Conservation (phyloP, 2,329 filamentous ascomycete genomes). For the Hortaea sp. region DNA sequence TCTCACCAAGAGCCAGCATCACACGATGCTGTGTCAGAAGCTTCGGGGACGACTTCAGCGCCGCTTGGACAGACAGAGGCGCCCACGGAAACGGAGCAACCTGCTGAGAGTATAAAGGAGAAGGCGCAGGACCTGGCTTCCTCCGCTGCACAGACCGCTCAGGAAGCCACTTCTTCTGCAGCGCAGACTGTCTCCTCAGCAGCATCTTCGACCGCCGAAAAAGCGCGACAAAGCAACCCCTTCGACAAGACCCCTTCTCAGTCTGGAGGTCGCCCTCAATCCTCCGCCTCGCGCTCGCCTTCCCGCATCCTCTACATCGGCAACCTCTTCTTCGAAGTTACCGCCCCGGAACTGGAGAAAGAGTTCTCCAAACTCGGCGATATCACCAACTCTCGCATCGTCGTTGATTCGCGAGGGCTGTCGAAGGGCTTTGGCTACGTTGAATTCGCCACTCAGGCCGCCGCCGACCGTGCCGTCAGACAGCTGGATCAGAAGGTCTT, state of each 20-base stretch:
- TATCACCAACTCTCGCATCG: slow-evolving; percentile 43
- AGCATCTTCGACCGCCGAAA: background rate
- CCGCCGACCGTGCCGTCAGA: slow-evolving; percentile 47
- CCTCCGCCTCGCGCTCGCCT: slow-evolving; percentile 7
- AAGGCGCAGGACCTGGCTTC: slow-evolving; percentile 7
- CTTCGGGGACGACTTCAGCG: slow-evolving; percentile 12
- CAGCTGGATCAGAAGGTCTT: slow-evolving; percentile 50
- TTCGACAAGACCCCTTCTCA: slow-evolving; percentile 4
- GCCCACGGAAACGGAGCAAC: slow-evolving; percentile 6
- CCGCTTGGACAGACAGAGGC: slow-evolving; percentile 9
- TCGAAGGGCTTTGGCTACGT: slow-evolving; percentile 66
- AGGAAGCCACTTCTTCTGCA: slow-evolving; percentile 15
- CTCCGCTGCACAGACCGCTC: slow-evolving; percentile 8
- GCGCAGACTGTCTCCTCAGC: slow-evolving; percentile 10
- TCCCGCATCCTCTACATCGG: slow-evolving; percentile 51
- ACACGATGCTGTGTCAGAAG: slow-evolving; percentile 13
- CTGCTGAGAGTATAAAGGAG: slow-evolving; percentile 6
- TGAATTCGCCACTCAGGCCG: slow-evolving; percentile 44
- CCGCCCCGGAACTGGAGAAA: slow-evolving; percentile 47
- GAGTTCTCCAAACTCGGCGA: slow-evolving; percentile 51
- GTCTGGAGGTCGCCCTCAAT: background rate
- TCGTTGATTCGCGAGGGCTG: slow-evolving; percentile 52
- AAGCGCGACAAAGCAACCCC: background rate
- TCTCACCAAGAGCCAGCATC: slow-evolving; percentile 5
- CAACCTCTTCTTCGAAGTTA: slow-evolving; percentile 62